These are phyloP conservation scores for Nicotiana attenuata DNA, from an alignment of 257 asterid species.

Conservation along the genomic window DNA sequence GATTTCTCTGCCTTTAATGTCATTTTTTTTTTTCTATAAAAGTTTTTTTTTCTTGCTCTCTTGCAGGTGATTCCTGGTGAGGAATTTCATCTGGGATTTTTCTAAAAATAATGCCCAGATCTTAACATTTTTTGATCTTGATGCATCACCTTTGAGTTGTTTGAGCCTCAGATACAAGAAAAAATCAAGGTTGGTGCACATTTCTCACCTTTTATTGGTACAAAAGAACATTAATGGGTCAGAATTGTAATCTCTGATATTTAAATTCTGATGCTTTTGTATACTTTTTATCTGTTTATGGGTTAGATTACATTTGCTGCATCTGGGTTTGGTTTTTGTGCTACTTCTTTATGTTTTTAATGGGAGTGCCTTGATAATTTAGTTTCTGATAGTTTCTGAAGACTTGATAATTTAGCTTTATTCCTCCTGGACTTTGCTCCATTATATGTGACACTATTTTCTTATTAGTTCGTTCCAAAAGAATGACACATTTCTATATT, in stretches of 20 bases:
- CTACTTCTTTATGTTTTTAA: not conserved
- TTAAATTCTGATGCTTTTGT: not conserved
- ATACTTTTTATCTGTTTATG: not conserved
- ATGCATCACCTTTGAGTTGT: conserved; percentile 6
- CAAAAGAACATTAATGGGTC: conserved; percentile 5
- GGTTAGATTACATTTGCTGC: not conserved
- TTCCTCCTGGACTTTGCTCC: not conserved
- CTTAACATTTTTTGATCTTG: conserved; percentile 37
- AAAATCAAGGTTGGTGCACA: conserved; percentile 33
- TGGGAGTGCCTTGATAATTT: not conserved
- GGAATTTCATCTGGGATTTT: conserved; percentile 25
- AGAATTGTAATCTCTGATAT: conserved; percentile 1
- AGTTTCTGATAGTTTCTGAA: not conserved
- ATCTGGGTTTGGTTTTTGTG: conserved; percentile 4
- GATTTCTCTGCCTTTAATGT: not conserved
- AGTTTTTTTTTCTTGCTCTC: conserved; percentile 15
- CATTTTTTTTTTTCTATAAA: not conserved
- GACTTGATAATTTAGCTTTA: not conserved
- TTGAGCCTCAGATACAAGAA: conserved; percentile 13
- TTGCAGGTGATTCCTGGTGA: conserved; percentile 27
- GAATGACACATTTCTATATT: too few species aligned
- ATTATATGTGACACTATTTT: too few species aligned
- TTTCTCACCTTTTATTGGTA: conserved; percentile 16
- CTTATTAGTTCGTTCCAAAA: too few species aligned
- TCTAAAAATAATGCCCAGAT: conserved; percentile 48